These are phyloP conservation scores for Acorus calamus DNA, from an alignment of 106 monocot species.

Conservation along the genomic window DNA sequence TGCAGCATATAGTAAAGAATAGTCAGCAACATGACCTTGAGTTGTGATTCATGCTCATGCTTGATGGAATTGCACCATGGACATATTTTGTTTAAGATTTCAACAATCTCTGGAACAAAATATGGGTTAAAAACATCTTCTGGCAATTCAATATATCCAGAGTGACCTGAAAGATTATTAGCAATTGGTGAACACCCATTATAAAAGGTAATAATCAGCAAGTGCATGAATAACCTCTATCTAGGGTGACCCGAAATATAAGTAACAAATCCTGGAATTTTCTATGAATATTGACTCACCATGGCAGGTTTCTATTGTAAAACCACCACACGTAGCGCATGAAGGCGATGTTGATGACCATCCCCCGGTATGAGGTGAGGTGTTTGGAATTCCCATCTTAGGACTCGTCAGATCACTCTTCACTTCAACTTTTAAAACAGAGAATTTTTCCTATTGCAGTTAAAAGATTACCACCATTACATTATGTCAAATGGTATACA, in stretches of 20 bases:
- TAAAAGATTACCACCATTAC: not conserved
- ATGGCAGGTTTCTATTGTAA: constrained; percentile 42
- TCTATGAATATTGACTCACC: constrained; percentile 27
- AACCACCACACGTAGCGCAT: constrained; percentile 61
- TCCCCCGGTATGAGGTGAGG: constrained; percentile 7
- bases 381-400: constrained; percentile 72
- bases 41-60: constrained; percentile 6
- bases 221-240: not conserved
- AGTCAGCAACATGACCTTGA: constrained; percentile 17
- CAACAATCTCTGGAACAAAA: constrained; percentile 58
- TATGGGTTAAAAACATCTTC: constrained; percentile 54
- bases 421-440: constrained; percentile 27
- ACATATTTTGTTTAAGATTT: constrained; percentile 77
- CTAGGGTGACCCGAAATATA: constrained; percentile 62
- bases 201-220: too few species aligned
- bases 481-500: not conserved
- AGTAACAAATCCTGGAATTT: not conserved
- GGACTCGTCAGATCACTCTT: constrained; percentile 44
- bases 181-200: too few species aligned
- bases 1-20: not conserved
- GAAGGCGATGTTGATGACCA: too few species aligned
- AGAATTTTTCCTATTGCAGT: constrained; percentile 33
- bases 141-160: constrained; percentile 62
- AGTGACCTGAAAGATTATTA: constrained; percentile 14
- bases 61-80: constrained; percentile 56